Evolutionary conservation across 768 basidiomycete species (phyloP).

Genomic region (Boletus speciosus): DNA sequence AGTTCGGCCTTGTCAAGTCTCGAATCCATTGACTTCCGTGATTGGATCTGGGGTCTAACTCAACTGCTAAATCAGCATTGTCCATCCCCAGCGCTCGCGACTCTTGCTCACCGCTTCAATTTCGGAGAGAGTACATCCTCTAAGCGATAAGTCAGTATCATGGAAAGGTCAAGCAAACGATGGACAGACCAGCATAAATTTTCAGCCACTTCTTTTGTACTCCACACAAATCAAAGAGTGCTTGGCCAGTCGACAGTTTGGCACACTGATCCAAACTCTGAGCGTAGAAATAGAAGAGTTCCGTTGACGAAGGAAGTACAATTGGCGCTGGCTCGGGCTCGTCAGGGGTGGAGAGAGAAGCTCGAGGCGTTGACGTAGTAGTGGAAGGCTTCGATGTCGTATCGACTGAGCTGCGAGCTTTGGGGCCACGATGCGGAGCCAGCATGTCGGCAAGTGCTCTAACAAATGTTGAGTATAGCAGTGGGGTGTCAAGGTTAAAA

Average conservation of each 20-base stretch:
- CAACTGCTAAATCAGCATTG: background rate
- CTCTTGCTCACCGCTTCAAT: conserved; percentile 59
- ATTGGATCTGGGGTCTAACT: conserved; percentile 38
- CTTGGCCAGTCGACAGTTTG: conserved; percentile 79
- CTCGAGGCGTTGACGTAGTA: conserved; percentile 31
- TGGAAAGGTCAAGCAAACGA: background rate
- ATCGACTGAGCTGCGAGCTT: conserved; percentile 68
- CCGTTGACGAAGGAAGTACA: conserved; percentile 90
- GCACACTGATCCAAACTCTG: conserved; percentile 94
- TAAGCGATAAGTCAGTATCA: conserved; percentile 24
- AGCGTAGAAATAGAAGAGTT: conserved; percentile 95
- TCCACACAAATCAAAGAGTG: conserved; percentile 75
- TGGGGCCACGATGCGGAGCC: conserved; percentile 65
- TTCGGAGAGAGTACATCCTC: conserved; percentile 83
- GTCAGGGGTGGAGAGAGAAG: conserved; percentile 38
- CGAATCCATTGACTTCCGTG: conserved; percentile 74
- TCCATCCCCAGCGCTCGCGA: background rate
- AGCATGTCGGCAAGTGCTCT: conserved; percentile 92
- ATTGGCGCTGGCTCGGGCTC: conserved; percentile 49
- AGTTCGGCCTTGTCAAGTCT: conserved; percentile 74
- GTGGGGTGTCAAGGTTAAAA: background rate
- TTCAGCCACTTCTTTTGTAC: conserved; percentile 93
- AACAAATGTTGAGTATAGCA: background rate
- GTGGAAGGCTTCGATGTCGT: conserved; percentile 31
- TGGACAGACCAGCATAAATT: conserved; percentile 77